phyloP scores from a whole-genome alignment of 768 basidiomycete species.

The Serendipita sp. region DNA sequence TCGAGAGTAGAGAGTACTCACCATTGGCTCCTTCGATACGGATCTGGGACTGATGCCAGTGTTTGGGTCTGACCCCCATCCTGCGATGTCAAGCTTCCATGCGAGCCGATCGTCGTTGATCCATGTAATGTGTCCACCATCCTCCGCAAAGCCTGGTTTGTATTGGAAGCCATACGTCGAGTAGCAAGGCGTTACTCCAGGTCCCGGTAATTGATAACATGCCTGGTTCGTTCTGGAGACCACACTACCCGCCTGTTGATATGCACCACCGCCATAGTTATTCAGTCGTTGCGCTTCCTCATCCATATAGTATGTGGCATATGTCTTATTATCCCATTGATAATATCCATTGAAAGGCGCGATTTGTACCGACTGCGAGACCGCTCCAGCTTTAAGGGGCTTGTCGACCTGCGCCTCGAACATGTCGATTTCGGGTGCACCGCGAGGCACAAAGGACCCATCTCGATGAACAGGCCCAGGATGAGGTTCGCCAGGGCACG shows the following conservation, averaged over 20 bases:
- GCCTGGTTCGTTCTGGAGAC: conserved; percentile 23
- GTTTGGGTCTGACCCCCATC: conserved; percentile 49
- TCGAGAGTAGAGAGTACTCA: conserved; percentile 22
- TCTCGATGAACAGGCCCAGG: conserved; percentile 45
- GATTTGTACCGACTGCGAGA: conserved; percentile 65
- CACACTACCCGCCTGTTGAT: conserved; percentile 62
- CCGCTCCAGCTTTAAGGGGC: conserved; percentile 35
- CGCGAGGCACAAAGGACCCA: conserved; percentile 41
- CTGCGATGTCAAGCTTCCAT: conserved; percentile 53
- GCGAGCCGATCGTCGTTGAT: conserved; percentile 43
- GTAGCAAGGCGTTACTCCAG: conserved; percentile 29
- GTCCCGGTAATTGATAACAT: conserved; percentile 20
- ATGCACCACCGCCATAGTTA: conserved; percentile 49
- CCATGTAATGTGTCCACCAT: conserved; percentile 77
- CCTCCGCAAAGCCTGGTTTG: conserved; percentile 49
- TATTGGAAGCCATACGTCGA: conserved; percentile 62
- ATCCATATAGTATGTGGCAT: conserved; percentile 40
- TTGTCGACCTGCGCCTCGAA: conserved; percentile 65
- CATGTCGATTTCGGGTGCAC: conserved; percentile 86
- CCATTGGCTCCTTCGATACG: conserved; percentile 86
- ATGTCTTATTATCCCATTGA: conserved; percentile 35
- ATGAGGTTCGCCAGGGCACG: conserved; percentile 71
- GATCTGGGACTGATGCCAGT: conserved; percentile 47
- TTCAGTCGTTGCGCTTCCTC: conserved; percentile 35
- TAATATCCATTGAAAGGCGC: conserved; percentile 68